Evolutionary conservation across 768 basidiomycete genomes (phyloP), one percentile per base, ranked within the genome.

Genomic region (Strobilomyces dryophilus): DNA sequence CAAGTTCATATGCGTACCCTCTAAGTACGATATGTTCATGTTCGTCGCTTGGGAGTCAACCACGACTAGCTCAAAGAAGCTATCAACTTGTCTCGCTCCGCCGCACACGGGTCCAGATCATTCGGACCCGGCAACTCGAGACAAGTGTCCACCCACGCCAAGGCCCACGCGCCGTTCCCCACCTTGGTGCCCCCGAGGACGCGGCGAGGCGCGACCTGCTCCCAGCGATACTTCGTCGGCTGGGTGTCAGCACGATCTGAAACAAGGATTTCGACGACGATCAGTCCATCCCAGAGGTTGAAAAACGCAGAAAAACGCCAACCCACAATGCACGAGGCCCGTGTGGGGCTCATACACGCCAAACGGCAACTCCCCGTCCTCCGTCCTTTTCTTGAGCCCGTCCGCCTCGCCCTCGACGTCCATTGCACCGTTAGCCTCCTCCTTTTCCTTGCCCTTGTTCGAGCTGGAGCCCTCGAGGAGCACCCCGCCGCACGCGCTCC

Each of bases 301-400:
- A 24, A 45, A 36, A 29, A 40, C 24, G 36, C 24, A 24, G 32
- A 11, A 54, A n/a, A 44, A 36, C 14, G 42, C 43, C 53, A 49
- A 74, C 85, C 63, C 64, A 92, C 91, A 89, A 61, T 86, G 80
- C 7, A 92, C 78, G 31, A 85, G 66, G 36, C 85, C 84, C 0
- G 85, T 79, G 64, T 95, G 92, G 8, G 91, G 84, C 59, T 95
- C 93, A 61, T 93, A 95, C 20, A 85, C 74, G 1, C 90, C 92
- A 39, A 83, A 59, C 2, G 85, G 84, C 42, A 78, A 73, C 6
- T 58, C 57, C 9, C 52, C 62, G 4, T 67, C 65, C 26, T 73
- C 75, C 48, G 52, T 59, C 42, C 57, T 58, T 46, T 59, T 64
- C 64, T 60, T 62, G 57, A 63, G 55, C 59, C 45, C 61, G 40